These are phyloP conservation scores for Reticulomyxa filosa DNA, from an alignment of 78 protist genomes.

Conservation along the genomic window DNA sequence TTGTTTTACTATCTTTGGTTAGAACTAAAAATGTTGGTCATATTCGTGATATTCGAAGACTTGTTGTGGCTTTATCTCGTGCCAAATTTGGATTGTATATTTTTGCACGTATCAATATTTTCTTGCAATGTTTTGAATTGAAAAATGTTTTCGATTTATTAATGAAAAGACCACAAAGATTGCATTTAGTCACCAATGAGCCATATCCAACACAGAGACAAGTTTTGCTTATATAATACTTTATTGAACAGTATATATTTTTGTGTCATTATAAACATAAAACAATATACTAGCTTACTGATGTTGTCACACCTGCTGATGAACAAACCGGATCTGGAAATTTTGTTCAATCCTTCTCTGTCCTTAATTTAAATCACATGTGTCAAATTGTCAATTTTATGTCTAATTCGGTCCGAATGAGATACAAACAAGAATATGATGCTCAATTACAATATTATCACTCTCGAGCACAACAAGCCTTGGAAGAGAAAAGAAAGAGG, in stretches of 20 bases:
- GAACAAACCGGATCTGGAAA: too few relatives aligned
- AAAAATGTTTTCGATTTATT: constrained; percentile 9
- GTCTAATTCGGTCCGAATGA: too few relatives aligned
- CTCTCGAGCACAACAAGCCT: too few relatives aligned
- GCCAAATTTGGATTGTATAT: constrained; percentile 78
- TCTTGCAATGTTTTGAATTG: constrained; percentile 44
- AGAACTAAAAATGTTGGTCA: constrained; percentile 65
- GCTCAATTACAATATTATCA: too few relatives aligned
- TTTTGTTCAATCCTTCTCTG: neutral
- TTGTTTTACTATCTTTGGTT: constrained; percentile 66
- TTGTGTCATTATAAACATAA: too few relatives aligned
- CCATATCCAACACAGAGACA: neutral
- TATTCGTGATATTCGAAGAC: constrained; percentile 27
- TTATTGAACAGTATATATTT: too few relatives aligned
- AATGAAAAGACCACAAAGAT: neutral
- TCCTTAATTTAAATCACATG: neutral
- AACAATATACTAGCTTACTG: too few relatives aligned
- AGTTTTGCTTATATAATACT: too few relatives aligned
- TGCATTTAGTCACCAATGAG: neutral
- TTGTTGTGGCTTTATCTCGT: constrained; percentile 76
- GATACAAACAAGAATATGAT: too few relatives aligned
- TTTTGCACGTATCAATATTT: constrained; percentile 46
- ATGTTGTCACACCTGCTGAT: too few relatives aligned
- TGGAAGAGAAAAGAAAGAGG: too few relatives aligned
- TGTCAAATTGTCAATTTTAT: neutral